phyloP scores from a whole-genome alignment of 441 rosid species.

The Flueggea neowawraea region DNA sequence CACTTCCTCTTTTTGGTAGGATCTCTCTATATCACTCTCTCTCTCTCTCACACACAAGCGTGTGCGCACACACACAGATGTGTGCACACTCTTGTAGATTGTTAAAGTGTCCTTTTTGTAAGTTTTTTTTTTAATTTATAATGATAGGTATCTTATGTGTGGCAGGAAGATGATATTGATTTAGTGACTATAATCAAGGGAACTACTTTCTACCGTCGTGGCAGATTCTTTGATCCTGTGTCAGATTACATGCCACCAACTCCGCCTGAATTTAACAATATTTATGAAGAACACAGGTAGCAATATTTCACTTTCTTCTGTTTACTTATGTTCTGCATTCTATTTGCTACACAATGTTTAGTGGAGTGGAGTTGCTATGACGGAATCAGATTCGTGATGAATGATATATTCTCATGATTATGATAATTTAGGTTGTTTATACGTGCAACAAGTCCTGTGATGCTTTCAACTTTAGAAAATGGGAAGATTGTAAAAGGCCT shows the following conservation, averaged over 20 bases:
- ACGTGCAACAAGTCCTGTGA: slow-evolving; percentile 54
- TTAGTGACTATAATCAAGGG: slow-evolving; percentile 63
- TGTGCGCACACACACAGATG: too few relatives aligned
- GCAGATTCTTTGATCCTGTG: slow-evolving; percentile 42
- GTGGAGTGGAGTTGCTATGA: background rate
- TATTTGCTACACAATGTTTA: too few relatives aligned
- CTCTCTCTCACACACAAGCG: background rate
- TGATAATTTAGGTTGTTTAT: slow-evolving; percentile 36
- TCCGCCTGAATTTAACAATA: slow-evolving; percentile 44
- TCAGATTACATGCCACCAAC: slow-evolving; percentile 75
- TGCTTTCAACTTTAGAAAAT: slow-evolving; percentile 73
- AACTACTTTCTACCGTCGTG: slow-evolving; percentile 67
- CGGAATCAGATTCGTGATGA: background rate
- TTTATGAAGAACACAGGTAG: slow-evolving; percentile 54
- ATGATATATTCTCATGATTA: slow-evolving; percentile 2
- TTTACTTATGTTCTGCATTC: too few relatives aligned
- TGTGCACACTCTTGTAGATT: background rate
- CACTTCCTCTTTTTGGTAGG: slow-evolving; percentile 87
- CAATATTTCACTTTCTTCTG: background rate
- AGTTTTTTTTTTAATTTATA: slow-evolving; percentile 7
- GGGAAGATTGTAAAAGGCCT: slow-evolving; percentile 78
- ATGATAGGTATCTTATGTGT: slow-evolving; percentile 10
- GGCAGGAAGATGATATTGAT: slow-evolving; percentile 77
- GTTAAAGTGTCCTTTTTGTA: background rate
- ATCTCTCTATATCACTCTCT: too few relatives aligned